Evolutionary conservation across 805 yeast species (phyloP).

Genomic region (Pichia ethanolica): DNA sequence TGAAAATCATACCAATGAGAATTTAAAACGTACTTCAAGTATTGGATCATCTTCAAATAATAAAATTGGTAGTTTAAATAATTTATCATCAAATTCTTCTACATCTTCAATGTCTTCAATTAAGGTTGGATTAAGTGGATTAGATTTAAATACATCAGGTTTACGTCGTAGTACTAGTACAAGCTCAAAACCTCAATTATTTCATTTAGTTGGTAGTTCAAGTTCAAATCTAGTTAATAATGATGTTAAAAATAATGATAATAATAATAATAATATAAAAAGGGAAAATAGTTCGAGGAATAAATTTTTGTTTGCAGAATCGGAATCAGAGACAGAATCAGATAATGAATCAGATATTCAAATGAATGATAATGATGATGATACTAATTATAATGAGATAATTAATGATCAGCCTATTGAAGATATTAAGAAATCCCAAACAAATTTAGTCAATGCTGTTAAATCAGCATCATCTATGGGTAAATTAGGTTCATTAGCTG

Average conservation of each 20-base stretch:
- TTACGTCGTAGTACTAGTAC: constrained; percentile 22
- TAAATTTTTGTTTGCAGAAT: constrained; percentile 30
- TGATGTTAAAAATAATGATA: neutral
- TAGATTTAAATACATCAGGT: constrained; percentile 25
- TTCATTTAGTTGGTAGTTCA: constrained; percentile 10
- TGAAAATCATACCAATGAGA: neutral
- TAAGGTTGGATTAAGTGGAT: constrained; percentile 27
- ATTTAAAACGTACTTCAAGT: constrained; percentile 13
- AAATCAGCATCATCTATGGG: constrained; percentile 1
- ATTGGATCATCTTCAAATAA: constrained; percentile 11
- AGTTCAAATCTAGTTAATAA: too few relatives aligned
- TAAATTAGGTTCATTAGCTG: constrained; percentile 3
- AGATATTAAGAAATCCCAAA: neutral
- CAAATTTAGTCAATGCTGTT: constrained; percentile 1
- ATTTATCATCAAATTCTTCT: neutral
- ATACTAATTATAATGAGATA: neutral
- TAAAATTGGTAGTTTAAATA: too few relatives aligned
- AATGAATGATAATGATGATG: neutral
- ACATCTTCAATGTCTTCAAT: constrained; percentile 19
- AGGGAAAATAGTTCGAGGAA: constrained; percentile 8
- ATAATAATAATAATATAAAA: constrained; percentile 11
- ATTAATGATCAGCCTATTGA: neutral
- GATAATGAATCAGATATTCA: neutral
- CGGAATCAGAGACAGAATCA: constrained; percentile 24
- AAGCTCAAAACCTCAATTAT: constrained; percentile 26